Conservation (phyloP, 2,329 filamentous ascomycete species). For the Sporothrix luriei region DNA sequence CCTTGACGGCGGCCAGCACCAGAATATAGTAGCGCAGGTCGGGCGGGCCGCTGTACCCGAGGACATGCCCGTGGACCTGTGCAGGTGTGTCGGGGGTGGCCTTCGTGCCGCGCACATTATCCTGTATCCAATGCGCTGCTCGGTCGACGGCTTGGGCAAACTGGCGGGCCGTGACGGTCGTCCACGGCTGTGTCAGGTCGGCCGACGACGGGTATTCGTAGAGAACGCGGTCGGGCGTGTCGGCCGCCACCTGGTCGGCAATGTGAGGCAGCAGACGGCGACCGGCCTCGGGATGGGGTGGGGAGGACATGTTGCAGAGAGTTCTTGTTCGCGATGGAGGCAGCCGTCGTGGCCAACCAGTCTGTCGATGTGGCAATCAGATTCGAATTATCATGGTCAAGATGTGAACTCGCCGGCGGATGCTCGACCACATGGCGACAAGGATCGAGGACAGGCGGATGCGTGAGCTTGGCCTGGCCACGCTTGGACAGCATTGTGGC, state of each 20-base stretch:
- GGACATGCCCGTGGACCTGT: slow-evolving; percentile 48
- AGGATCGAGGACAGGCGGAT: too few relatives aligned
- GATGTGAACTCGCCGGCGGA: too few relatives aligned
- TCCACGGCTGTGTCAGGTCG: slow-evolving; percentile 29
- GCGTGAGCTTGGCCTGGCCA: too few relatives aligned
- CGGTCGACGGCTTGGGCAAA: slow-evolving; percentile 36
- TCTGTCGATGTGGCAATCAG: too few relatives aligned
- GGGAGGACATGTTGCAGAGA: neutral
- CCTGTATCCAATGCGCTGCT: slow-evolving; percentile 20
- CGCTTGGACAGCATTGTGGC: neutral
- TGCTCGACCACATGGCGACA: too few relatives aligned
- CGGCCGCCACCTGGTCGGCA: slow-evolving; percentile 18
- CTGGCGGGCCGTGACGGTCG: slow-evolving; percentile 16
- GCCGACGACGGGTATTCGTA: slow-evolving; percentile 29
- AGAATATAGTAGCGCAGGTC: slow-evolving; percentile 41
- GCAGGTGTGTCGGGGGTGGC: slow-evolving; percentile 31
- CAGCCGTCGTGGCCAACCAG: too few relatives aligned
- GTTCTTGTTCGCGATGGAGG: neutral
- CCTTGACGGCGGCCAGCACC: slow-evolving; percentile 41
- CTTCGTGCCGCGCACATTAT: neutral
- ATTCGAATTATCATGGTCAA: too few relatives aligned
- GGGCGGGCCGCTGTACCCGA: slow-evolving; percentile 51
- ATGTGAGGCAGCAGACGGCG: slow-evolving; percentile 26
- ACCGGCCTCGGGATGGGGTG: slow-evolving; percentile 11
- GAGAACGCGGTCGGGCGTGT: slow-evolving; percentile 11